phyloP scores from a whole-genome alignment of 148 eudicot species.

The Fagopyrum homotropicum region DNA sequence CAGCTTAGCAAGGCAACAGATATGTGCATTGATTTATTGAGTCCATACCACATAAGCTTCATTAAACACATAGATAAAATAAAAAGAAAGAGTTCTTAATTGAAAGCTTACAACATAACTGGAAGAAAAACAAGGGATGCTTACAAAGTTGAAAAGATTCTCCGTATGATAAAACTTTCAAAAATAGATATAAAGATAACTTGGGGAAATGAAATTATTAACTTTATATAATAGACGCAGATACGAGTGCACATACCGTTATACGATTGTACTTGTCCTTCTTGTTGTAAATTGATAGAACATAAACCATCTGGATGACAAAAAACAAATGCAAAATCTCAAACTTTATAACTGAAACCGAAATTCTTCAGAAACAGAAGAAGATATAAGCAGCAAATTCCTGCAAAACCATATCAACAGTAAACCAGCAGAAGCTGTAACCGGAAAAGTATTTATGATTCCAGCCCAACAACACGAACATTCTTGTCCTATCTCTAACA shows the following conservation, averaged over 20 bases:
- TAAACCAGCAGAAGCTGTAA: neutral
- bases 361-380: neutral
- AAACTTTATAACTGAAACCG: neutral
- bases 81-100: neutral
- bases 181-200: neutral
- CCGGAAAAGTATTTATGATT: neutral
- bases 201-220: neutral
- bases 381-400: neutral
- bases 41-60: too few relatives aligned
- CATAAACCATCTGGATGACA: slow-evolving; percentile 80
- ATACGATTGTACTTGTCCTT: slow-evolving; percentile 89
- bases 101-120: neutral
- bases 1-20: too few relatives aligned
- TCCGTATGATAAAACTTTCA: neutral
- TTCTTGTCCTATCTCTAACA: neutral
- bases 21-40: too few relatives aligned
- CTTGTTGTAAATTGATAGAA: slow-evolving; percentile 84
- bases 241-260: slow-evolving; percentile 41
- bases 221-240: neutral
- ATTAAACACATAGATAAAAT: too few relatives aligned
- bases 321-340: neutral
- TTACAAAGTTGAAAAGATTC: neutral
- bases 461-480: neutral
- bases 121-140: neutral
- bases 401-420: neutral